Conservation (phyloP, 495 filamentous ascomycete species). For the Aspergillus cavernicola region DNA sequence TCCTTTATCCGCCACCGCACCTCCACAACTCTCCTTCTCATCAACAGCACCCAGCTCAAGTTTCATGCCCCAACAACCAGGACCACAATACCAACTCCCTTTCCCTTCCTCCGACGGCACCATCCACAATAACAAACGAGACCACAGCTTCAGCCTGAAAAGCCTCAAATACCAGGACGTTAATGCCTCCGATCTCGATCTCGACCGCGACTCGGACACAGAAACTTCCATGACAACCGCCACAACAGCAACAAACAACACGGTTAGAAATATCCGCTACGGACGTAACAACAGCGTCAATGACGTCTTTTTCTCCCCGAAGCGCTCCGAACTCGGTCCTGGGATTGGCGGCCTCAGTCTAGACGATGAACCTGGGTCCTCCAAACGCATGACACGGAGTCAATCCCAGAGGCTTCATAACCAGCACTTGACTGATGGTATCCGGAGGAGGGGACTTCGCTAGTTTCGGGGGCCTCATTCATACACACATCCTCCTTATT, state of each 20-base stretch:
- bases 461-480: neutral
- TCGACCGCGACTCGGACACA: conserved; percentile 39
- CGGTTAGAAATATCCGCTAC: conserved; percentile 39
- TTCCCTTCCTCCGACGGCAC: conserved; percentile 11
- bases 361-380: conserved; percentile 29
- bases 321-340: conserved; percentile 33
- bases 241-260: conserved; percentile 35
- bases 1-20: conserved; percentile 15
- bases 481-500: neutral
- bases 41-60: conserved; percentile 29
- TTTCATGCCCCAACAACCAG: conserved; percentile 29
- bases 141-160: conserved; percentile 38
- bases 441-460: conserved; percentile 1
- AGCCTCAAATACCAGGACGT: conserved; percentile 33
- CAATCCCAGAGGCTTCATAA: conserved; percentile 30
- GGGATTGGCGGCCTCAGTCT: conserved; percentile 41
- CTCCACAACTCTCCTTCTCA: conserved; percentile 32
- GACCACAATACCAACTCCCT: conserved; percentile 22
- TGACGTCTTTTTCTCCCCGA: conserved; percentile 29
- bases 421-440: neutral
- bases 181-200: conserved; percentile 28
- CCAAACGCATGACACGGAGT: conserved; percentile 40
- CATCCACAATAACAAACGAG: conserved; percentile 21
- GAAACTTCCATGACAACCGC: conserved; percentile 40
- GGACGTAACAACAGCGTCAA: conserved; percentile 18